phyloP scores from a whole-genome alignment of 768 basidiomycete species.

The Boletus pseudopeckii region DNA sequence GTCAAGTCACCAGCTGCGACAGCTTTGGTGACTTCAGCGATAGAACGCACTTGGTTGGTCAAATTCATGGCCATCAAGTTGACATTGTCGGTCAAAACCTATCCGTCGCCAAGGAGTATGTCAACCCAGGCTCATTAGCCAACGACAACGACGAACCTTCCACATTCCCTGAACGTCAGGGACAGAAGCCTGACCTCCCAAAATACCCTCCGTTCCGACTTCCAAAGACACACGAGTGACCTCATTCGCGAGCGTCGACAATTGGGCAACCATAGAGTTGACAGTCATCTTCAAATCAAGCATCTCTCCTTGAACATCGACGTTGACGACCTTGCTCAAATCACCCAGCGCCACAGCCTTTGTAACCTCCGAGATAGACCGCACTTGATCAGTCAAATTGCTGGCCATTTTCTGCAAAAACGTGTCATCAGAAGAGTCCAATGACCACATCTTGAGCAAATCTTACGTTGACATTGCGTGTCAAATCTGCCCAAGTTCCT shows the following conservation, averaged over 20 bases:
- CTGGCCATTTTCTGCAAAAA: slow-evolving; percentile 73
- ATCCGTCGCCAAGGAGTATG: not conserved
- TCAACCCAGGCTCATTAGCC: slow-evolving; percentile 14
- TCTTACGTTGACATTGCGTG: slow-evolving; percentile 80
- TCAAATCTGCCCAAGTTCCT: slow-evolving; percentile 91
- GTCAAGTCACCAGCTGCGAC: slow-evolving; percentile 92
- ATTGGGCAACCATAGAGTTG: slow-evolving; percentile 72
- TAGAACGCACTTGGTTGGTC: slow-evolving; percentile 87
- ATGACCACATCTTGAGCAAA: not conserved
- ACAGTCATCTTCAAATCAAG: slow-evolving; percentile 78
- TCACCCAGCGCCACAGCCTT: slow-evolving; percentile 81
- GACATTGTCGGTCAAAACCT: slow-evolving; percentile 74
- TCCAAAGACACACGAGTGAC: slow-evolving; percentile 92
- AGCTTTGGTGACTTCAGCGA: slow-evolving; percentile 91
- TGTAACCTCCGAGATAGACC: slow-evolving; percentile 86
- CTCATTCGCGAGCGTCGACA: slow-evolving; percentile 71
- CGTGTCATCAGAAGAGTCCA: not conserved
- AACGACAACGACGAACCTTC: slow-evolving; percentile 53
- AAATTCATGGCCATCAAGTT: slow-evolving; percentile 89
- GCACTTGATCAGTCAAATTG: slow-evolving; percentile 82
- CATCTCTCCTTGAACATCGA: slow-evolving; percentile 95
- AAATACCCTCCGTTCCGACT: slow-evolving; percentile 88
- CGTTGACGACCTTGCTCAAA: slow-evolving; percentile 78
- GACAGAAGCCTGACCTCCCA: slow-evolving; percentile 90
- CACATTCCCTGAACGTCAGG: slow-evolving; percentile 94